A percentile compares a stretch with the other conserved stretches of the same genome.
These are phyloP conservation scores for Plasmodium berghei DNA, from an alignment of 169 alveolate genomes.

Conservation along the genomic window DNA sequence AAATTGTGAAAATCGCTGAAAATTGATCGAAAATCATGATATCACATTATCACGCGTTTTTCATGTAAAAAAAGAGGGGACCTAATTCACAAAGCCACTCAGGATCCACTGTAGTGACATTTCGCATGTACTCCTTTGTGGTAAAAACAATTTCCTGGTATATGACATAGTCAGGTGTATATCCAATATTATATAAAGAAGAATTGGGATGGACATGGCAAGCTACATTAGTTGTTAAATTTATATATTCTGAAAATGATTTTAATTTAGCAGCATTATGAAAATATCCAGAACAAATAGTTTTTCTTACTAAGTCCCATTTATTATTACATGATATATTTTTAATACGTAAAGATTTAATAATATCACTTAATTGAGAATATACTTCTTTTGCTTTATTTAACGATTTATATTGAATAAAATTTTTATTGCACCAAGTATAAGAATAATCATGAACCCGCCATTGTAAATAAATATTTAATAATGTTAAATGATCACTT, in stretches of 20 bases:
- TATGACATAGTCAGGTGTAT: conserved; percentile 99
- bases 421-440: conserved; percentile 82
- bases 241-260: conserved; percentile 99
- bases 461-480: conserved; percentile 99
- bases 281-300: conserved; percentile 99
- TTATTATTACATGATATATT: conserved; percentile 75
- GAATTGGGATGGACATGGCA: conserved; percentile 99
- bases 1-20: no score
- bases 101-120: conserved; percentile 99
- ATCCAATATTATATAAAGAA: conserved; percentile 98
- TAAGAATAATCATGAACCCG: conserved; percentile 87
- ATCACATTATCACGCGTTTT: conserved; percentile 41
- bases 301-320: conserved; percentile 92
- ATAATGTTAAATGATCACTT: conserved; percentile 98
- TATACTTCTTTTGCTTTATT: conserved; percentile 81
- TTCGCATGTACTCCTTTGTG: conserved; percentile 97
- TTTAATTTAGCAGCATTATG: conserved; percentile 99
- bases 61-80: conserved; percentile 89
- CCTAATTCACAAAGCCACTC: conserved; percentile 96
- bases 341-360: conserved; percentile 79
- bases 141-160: conserved; percentile 99
- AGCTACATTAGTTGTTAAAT: conserved; percentile 97
- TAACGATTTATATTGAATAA: conserved; percentile 78
- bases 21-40: no score
- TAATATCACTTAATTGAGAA: conserved; percentile 92